Base-by-base conservation (phyloP, 176 grass and related monocot genomes). In the Ensete ventricosum region DNA sequence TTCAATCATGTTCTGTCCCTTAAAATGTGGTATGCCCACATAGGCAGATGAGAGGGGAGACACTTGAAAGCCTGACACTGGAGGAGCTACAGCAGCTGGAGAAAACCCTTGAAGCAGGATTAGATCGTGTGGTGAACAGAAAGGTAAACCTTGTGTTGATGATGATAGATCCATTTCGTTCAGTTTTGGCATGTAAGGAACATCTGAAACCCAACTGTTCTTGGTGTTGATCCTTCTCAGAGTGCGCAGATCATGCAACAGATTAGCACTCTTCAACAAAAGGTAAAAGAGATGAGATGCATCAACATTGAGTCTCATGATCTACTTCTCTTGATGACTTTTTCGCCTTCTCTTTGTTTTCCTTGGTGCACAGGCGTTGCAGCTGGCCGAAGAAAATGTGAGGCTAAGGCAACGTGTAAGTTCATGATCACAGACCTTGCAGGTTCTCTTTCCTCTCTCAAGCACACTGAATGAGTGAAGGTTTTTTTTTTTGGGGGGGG, bases 1-100 rank as follows among this genome's bases (percentile, higher is more conserved):
- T 6, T 43, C 34, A 6, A 43, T 43, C 34, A 43, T 43, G 34
- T 43, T 43, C 34, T 43, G 5, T 43, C 34, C 34, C 6, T 43
- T 6, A 43, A 6, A 43, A 6, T 43, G 34, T 43, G 34, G 0
- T 43, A 72, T 29, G 9, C 34, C 34, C 49, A 43, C 82, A 54
- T 73, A 99, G 95, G 67, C 90, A 87, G 71, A 84, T 99, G 95
- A 91, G 86, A 86, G 95, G 95, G 69, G 88, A 99, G 81, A 84
- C 87, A 48, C 88, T 99, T 87, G 84, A 93, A 19, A 81, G 81
- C 48, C 72, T 94, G 64, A 87, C 75, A 85, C 68, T 89, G 17
- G 90, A 81, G 53, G 84, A 99, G 77, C 71, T 99, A 69, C 88
- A 91, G 27, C 84, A 82, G 73, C 84, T 99, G 73, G 95, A 99